A percentile compares a stretch with the other conserved stretches of the same genome.
phyloP scores from a whole-genome alignment of 371 early-diverging fungal genomes.

The Syncephalastrum racemosum region DNA sequence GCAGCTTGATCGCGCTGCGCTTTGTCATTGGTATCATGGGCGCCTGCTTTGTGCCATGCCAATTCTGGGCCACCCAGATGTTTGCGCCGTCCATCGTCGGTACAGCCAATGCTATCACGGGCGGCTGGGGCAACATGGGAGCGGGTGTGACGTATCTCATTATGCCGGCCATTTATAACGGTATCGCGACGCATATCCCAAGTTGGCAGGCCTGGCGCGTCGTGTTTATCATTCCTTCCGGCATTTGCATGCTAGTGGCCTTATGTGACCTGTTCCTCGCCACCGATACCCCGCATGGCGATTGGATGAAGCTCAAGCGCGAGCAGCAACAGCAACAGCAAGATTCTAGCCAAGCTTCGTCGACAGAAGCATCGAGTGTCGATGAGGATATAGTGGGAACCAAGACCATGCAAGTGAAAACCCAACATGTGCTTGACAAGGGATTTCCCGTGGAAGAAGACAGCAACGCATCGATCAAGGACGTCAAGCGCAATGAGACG shows the following conservation, averaged over 20 bases:
- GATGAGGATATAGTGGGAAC: no score
- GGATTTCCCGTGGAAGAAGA: no score
- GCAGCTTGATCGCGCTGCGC: slow-evolving; percentile 42
- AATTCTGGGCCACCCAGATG: slow-evolving; percentile 63
- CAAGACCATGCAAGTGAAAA: no score
- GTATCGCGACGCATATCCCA: slow-evolving; percentile 23
- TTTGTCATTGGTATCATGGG: slow-evolving; percentile 60
- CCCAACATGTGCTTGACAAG: no score
- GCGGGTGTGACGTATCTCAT: slow-evolving; percentile 59
- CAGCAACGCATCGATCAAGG: slow-evolving; percentile 9
- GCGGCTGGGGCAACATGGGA: slow-evolving; percentile 72
- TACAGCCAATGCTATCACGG: slow-evolving; percentile 64
- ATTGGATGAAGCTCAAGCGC: slow-evolving; percentile 25
- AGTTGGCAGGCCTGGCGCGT: slow-evolving; percentile 41
- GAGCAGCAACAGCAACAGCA: neutral
- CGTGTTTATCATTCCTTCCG: slow-evolving; percentile 44
- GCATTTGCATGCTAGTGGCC: slow-evolving; percentile 44
- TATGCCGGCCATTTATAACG: slow-evolving; percentile 52
- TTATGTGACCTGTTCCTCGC: slow-evolving; percentile 29
- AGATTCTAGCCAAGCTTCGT: neutral
- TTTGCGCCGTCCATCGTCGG: slow-evolving; percentile 56
- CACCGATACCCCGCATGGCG: slow-evolving; percentile 45
- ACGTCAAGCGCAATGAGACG: slow-evolving; percentile 14
- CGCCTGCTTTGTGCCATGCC: slow-evolving; percentile 70
- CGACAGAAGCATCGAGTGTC: neutral